A percentile compares a stretch with the other conserved stretches of the same genome.
Evolutionary conservation across 192 early-diverging fungal species (phyloP).

Genomic region (Backusella psychrophila): DNA sequence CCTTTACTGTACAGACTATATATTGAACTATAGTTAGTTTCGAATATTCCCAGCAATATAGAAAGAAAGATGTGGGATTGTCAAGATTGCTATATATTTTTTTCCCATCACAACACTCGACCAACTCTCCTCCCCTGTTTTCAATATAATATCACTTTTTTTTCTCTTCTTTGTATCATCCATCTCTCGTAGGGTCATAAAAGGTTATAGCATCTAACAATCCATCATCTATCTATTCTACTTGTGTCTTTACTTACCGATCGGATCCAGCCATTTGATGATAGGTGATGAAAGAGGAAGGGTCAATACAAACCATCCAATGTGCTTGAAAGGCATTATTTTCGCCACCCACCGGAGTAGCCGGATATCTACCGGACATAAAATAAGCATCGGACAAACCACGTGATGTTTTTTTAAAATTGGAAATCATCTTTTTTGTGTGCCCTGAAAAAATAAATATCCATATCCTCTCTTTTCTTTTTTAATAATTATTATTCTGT

Average conservation of each 20-base stretch:
- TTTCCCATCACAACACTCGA: neutral
- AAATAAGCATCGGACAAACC: neutral
- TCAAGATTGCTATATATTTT: neutral
- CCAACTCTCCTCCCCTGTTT: neutral
- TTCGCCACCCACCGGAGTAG: neutral
- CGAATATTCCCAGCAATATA: neutral
- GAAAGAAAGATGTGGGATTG: neutral
- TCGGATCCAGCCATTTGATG: conserved; percentile 10
- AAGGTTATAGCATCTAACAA: neutral
- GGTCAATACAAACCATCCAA: neutral
- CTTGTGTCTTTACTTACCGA: conserved; percentile 9
- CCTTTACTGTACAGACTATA: conserved; percentile 97
- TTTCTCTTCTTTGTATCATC: neutral
- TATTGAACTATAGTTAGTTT: neutral
- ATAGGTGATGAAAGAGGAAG: conserved; percentile 19
- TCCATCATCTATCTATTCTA: neutral
- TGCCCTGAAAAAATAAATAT: neutral
- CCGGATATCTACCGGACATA: neutral
- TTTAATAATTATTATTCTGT: neutral
- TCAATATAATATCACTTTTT: neutral
- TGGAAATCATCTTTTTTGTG: neutral
- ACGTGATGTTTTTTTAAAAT: neutral
- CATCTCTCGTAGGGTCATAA: neutral
- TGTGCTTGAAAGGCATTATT: conserved; percentile 4
- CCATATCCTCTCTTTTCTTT: neutral